Percentiles rank a stretch among this genome's conserved stretches.
Evolutionary conservation across 2,329 filamentous ascomycete genomes (phyloP).

Genomic region (Rosellinia necatrix): DNA sequence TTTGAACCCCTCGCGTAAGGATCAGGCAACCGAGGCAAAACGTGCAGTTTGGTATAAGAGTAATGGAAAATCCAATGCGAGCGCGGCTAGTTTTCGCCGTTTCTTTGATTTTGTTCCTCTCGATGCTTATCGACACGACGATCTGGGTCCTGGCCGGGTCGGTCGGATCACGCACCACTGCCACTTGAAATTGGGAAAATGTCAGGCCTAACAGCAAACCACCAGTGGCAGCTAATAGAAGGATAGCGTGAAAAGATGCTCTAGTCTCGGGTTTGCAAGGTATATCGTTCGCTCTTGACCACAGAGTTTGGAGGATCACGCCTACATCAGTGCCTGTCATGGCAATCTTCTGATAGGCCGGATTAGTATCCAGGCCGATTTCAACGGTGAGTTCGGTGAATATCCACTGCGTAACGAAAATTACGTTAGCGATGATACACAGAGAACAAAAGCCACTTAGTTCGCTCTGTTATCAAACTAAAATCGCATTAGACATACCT

Average conservation of each 20-base stretch:
- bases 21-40: slow-evolving; percentile 7
- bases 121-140: not conserved
- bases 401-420: slow-evolving; percentile 1
- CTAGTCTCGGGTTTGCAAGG: slow-evolving; percentile 3
- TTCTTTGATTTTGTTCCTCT: slow-evolving; percentile 7
- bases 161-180: not conserved
- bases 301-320: not conserved
- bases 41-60: slow-evolving; percentile 5
- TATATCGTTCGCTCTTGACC: slow-evolving; percentile 7
- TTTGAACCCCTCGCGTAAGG: not conserved
- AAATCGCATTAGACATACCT: not conserved
- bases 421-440: not conserved
- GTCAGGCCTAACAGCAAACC: not conserved
- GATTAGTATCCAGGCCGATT: slow-evolving; percentile 10
- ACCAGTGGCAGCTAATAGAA: slow-evolving; percentile 4
- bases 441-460: not conserved
- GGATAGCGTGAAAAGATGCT: slow-evolving; percentile 3
- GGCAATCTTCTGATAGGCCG: not conserved
- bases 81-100: not conserved
- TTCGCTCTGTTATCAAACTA: not conserved
- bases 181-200: not conserved
- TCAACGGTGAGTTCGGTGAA: slow-evolving; percentile 3
- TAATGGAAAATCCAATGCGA: slow-evolving; percentile 10
- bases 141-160: not conserved
- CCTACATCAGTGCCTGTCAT: slow-evolving; percentile 5